A percentile compares a stretch with the other conserved stretches of the same genome.
phyloP scores from a whole-genome alignment of 768 basidiomycete species.

The Hypholoma sublateritium region DNA sequence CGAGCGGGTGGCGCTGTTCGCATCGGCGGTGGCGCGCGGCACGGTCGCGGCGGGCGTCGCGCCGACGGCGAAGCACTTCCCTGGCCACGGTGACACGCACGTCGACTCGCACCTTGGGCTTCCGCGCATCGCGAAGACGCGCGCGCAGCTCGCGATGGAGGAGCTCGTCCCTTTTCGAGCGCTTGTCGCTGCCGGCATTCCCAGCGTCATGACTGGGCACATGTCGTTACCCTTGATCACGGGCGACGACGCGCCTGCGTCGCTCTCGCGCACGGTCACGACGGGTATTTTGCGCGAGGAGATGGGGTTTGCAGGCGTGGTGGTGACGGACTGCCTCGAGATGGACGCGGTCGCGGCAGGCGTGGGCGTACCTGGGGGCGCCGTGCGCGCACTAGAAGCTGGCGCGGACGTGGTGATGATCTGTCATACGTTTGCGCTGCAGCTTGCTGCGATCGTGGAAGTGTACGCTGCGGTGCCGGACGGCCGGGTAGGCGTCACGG shows the following conservation, averaged over 20 bases:
- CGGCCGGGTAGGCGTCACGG: constrained; percentile 39
- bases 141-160: constrained; percentile 36
- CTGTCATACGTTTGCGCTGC: constrained; percentile 59
- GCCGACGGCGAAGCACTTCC: constrained; percentile 69
- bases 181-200: constrained; percentile 39
- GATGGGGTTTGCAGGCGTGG: constrained; percentile 54
- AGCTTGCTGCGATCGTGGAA: constrained; percentile 51
- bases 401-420: constrained; percentile 78
- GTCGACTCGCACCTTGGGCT: constrained; percentile 70
- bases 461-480: constrained; percentile 49
- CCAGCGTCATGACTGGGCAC: constrained; percentile 73
- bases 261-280: constrained; percentile 54
- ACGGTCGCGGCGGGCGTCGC: constrained; percentile 51
- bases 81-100: constrained; percentile 73
- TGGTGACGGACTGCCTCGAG: constrained; percentile 76
- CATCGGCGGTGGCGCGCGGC: constrained; percentile 46
- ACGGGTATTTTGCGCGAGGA: constrained; percentile 50
- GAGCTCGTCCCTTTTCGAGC: constrained; percentile 62
- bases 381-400: constrained; percentile 55
- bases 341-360: constrained; percentile 68
- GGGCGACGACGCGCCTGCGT: constrained; percentile 55
- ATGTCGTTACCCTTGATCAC: constrained; percentile 65
- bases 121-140: constrained; percentile 56
- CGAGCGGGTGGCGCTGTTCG: constrained; percentile 46
- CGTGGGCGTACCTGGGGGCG: constrained; percentile 51